These are phyloP conservation scores for Skeletonema menzelii DNA, from an alignment of 108 stramenopile genomes.

Conservation along the genomic window DNA sequence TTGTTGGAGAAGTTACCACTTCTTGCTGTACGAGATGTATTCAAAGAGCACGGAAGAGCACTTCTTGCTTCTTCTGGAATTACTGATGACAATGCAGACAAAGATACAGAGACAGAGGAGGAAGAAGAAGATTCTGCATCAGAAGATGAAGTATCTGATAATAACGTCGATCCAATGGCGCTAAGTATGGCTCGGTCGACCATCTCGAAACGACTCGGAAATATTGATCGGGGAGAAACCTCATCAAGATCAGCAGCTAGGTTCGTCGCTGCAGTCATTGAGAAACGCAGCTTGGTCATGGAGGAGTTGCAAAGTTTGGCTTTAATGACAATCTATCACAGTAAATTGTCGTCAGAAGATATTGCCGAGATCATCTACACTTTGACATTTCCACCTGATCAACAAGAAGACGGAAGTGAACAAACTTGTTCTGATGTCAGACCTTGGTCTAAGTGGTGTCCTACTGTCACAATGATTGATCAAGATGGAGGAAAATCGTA, in stretches of 20 bases:
- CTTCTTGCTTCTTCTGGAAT: constrained; percentile 4
- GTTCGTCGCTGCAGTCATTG: constrained; percentile 19
- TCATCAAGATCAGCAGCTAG: constrained; percentile 34
- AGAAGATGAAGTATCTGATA: constrained; percentile 7
- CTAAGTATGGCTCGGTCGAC: constrained; percentile 56
- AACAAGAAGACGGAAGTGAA: constrained; percentile 6
- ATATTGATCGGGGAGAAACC: constrained; percentile 45
- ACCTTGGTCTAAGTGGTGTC: constrained; percentile 53
- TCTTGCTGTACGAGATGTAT: constrained; percentile 7
- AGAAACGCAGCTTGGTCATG: background rate
- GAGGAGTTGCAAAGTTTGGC: constrained; percentile 37
- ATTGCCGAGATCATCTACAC: constrained; percentile 45
- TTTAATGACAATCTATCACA: constrained; percentile 55
- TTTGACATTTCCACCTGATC: constrained; percentile 11
- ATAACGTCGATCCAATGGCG: constrained; percentile 60
- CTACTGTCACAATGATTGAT: constrained; percentile 38
- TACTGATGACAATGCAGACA: constrained; percentile 3
- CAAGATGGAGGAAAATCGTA: constrained; percentile 12
- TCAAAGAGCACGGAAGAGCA: constrained; percentile 17
- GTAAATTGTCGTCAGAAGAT: constrained; percentile 52
- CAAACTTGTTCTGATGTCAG: constrained; percentile 28
- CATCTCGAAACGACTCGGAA: constrained; percentile 29
- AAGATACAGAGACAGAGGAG: constrained; percentile 28
- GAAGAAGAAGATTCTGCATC: constrained; percentile 30
- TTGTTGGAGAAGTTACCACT: constrained; percentile 28